These are phyloP conservation scores for Aureobasidium sp. DNA, from an alignment of 2,329 filamentous ascomycete species.

Conservation along the genomic window DNA sequence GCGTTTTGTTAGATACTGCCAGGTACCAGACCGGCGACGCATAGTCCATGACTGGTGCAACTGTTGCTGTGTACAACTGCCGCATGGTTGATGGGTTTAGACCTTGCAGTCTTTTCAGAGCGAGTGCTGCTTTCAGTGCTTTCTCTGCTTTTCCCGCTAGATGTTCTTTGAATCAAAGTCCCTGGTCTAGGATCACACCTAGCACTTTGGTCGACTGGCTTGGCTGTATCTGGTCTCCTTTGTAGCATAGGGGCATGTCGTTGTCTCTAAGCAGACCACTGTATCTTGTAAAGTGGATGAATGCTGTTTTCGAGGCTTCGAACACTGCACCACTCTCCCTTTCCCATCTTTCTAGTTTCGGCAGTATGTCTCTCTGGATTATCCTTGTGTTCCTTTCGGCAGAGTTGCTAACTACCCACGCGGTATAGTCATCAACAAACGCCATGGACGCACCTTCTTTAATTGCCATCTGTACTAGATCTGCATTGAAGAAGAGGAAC, in stretches of 20 bases:
- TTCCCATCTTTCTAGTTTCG: conserved; percentile 15
- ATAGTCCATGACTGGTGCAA: conserved; percentile 21
- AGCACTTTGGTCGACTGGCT: background rate
- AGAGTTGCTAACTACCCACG: conserved; percentile 22
- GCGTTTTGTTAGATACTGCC: background rate
- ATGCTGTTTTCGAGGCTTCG: conserved; percentile 30
- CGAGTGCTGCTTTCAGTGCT: conserved; percentile 17
- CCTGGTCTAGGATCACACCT: background rate
- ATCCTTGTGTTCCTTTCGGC: conserved; percentile 20
- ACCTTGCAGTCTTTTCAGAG: conserved; percentile 20
- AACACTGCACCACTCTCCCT: conserved; percentile 28
- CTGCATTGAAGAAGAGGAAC: conserved; percentile 29
- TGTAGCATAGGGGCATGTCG: background rate
- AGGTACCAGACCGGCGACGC: conserved; percentile 18
- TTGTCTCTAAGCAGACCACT: background rate
- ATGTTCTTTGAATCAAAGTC: background rate
- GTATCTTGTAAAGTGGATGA: conserved; percentile 30
- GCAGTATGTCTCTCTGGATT: conserved; percentile 20
- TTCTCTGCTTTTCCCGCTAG: background rate
- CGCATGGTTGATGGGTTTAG: conserved; percentile 19
- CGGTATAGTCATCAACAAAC: conserved; percentile 27
- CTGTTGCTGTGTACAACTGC: conserved; percentile 20
- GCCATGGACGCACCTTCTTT: conserved; percentile 21
- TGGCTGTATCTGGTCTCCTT: background rate
- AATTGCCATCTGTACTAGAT: conserved; percentile 23